Conservation (phyloP, 345 rosid genomes). For the Linum usitatissimum region DNA sequence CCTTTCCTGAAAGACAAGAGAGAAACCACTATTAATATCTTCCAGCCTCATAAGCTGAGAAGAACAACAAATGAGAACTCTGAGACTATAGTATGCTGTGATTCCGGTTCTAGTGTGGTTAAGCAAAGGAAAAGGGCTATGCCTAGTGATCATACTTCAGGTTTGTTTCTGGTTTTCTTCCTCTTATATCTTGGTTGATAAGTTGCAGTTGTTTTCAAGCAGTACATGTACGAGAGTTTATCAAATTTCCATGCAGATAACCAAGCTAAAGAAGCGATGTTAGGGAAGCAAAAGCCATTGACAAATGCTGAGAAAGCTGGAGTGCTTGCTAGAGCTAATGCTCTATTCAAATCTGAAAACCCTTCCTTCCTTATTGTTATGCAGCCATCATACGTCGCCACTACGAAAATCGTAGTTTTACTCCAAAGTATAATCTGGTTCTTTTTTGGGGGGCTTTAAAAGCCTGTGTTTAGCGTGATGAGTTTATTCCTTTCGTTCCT, state of each 20-base stretch:
- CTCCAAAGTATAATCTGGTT: not conserved
- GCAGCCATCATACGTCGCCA: not conserved
- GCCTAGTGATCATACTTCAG: too few relatives aligned
- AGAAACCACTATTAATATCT: not conserved
- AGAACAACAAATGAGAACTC: not conserved
- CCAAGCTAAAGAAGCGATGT: not conserved
- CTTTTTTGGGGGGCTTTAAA: not conserved
- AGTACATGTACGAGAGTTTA: not conserved
- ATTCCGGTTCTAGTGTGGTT: not conserved
- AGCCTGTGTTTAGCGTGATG: not conserved
- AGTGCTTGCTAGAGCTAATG: not conserved
- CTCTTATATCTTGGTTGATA: not conserved
- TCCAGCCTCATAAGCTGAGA: constrained; percentile 8
- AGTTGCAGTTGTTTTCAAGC: not conserved
- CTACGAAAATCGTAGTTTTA: not conserved
- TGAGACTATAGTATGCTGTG: not conserved
- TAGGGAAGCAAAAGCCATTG: not conserved
- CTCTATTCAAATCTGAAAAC: constrained; percentile 8
- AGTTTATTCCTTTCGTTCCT: not conserved
- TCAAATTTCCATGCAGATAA: not conserved
- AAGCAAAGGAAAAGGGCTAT: not conserved
- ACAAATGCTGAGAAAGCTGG: not conserved
- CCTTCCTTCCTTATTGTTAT: constrained; percentile 12
- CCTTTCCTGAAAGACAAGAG: constrained; percentile 1
- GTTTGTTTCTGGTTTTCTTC: not conserved